Evolutionary conservation across 768 basidiomycete species (phyloP), one percentile per base, ranked within the genome.

Genomic region (Russula lepida): DNA sequence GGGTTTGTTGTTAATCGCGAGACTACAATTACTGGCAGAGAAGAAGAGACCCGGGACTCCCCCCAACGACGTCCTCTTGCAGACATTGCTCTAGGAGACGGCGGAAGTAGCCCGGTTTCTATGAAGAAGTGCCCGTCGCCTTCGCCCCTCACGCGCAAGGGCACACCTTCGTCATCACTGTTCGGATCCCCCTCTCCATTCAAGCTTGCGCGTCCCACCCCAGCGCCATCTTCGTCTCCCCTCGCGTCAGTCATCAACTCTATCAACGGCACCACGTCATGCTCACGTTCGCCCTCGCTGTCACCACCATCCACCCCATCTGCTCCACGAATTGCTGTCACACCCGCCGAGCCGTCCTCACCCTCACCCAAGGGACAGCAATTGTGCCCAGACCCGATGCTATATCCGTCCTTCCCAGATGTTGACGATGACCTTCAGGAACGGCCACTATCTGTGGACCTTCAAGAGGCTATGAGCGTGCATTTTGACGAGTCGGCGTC

Each of bases 141-240:
- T n/a, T 32, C 41, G n/a, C 43, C 43, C 4, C 43, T 44, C 43
- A 44, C n/a, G 11, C n/a, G 21, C n/a, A 44, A n/a, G 19, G 43
- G 19, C 2, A 27, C 25, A 47, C 15, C 46, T 8, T 23, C 55
- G 17, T 11, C 44, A 19, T 56, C 44, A 17, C 28, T 43, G 0
- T 64, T 61, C 25, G 39, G 55, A 21, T 52, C 54, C 28, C 62
- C 63, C 9, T 51, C 58, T 9, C 27, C 59, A 5, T 53, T 61
- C 44, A 21, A 15, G n/a, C 60, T 63, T 28, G 70, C 60, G 23
- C 75, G 63, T 62, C 75, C 73, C 21, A 68, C 73, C 12, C 60
- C 65, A 27, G 63, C 62, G 68, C 58, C 71, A 62, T 12, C 69
- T 54, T 61, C 69, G 55, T 59, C 65, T 23, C 65, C 63, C 17